Base-by-base conservation (phyloP, 1,139 yeast species). In the Taphrina communis region DNA sequence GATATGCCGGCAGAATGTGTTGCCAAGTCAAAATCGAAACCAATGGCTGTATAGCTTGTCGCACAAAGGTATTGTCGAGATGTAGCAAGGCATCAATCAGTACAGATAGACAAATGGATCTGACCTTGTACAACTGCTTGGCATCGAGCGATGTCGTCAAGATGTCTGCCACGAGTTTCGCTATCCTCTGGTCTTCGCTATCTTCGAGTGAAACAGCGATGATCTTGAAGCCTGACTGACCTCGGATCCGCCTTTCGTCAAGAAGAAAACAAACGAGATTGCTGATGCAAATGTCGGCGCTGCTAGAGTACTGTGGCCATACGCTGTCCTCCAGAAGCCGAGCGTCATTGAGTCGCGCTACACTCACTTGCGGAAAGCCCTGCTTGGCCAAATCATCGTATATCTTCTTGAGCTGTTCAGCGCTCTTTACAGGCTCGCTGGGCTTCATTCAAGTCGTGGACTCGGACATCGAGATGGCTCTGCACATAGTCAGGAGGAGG, bases 1-100 rank as follows among this genome's bases (percentile, higher is more conserved):
- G 53, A 14, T 35, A 55, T 17, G 55, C 8, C 11, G 50, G 53
- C 1, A 55, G 42, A 12, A 63, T 6, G 31, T 55, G 39, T 8
- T 36, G 51, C 67, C 67, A 63, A 14, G 36, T 39, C 14, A 57
- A n/a, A 31, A 63, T 63, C 5, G 67, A 63, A 8, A 63, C 67
- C 12, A 63, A 48, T 12, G 67, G 61, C 25, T 63, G 67, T 6
- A 48, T 12, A 4, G 60, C 38, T 19, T 44, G 38, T 55, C 46
- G 61, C 6, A 55, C 61, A 12, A 11, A 25, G 6, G 31, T 44
- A 12, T 44, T 17, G 25, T 63, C 55, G 12, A 63, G 60, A 63
- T 44, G 42, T 12, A 12, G 19, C 14, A 55, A 35, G 19, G 46
- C 46, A 36, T 39, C 55, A 12, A 46, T 46, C 11, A 63, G 52